Percentiles rank a stretch among this genome's conserved stretches.
Conservation (phyloP, 75 land plant genomes). For the Gnetum montanum region DNA sequence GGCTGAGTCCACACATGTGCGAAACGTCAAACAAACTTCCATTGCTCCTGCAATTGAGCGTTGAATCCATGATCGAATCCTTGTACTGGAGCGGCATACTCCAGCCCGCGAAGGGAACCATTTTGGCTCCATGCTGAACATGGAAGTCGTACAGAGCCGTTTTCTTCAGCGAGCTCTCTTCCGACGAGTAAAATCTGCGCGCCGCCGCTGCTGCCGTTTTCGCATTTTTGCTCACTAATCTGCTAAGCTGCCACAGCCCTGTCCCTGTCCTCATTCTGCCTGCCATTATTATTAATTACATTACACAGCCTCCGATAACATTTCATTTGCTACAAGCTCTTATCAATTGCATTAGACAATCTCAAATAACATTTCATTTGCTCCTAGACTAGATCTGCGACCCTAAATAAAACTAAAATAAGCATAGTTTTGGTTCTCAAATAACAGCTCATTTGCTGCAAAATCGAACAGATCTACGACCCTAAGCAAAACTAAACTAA, state of each 20-base stretch:
- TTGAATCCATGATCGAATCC: conserved; percentile 96
- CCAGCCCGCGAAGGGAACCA: conserved; percentile 99
- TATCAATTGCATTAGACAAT: too few relatives aligned
- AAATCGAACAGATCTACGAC: too few relatives aligned
- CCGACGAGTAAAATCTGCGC: conserved; percentile 5
- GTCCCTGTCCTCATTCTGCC: conserved; percentile 7
- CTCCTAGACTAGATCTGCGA: too few relatives aligned
- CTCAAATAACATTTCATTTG: too few relatives aligned
- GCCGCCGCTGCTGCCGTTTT: not conserved
- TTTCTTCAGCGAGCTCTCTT: conserved; percentile 46
- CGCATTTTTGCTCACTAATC: not conserved
- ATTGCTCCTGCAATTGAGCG: conserved; percentile 69
- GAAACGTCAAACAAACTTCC: conserved; percentile 95
- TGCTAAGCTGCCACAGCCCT: conserved; percentile 5
- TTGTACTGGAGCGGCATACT: conserved; percentile 97
- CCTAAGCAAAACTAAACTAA: too few relatives aligned
- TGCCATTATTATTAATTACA: too few relatives aligned
- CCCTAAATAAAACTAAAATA: too few relatives aligned
- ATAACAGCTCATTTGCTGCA: too few relatives aligned
- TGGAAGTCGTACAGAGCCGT: conserved; percentile 86
- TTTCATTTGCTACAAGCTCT: too few relatives aligned
- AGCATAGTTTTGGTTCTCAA: too few relatives aligned
- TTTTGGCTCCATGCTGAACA: conserved; percentile 86
- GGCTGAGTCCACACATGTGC: conserved; percentile 95
- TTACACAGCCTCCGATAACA: too few relatives aligned